phyloP scores from a whole-genome alignment of 148 eudicot genomes.

The Limonium bicolor region DNA sequence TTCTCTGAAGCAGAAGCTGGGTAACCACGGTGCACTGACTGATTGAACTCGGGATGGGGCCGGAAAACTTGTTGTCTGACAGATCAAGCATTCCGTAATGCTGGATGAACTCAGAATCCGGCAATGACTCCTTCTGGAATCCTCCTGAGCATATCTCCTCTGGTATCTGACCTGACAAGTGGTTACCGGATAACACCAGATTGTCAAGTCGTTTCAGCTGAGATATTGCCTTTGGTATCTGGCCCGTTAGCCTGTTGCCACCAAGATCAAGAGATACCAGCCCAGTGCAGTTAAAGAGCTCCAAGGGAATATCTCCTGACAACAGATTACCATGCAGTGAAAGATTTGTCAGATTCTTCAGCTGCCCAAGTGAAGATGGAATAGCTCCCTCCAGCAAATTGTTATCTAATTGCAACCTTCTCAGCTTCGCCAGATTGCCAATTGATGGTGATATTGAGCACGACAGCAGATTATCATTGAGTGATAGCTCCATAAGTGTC shows the following conservation, averaged over 20 bases:
- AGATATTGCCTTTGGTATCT: constrained; percentile 50
- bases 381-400: constrained; percentile 58
- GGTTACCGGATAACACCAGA: constrained; percentile 59
- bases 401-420: constrained; percentile 61
- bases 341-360: constrained; percentile 70
- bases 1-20: constrained; percentile 43
- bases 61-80: constrained; percentile 53
- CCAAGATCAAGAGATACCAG: constrained; percentile 83
- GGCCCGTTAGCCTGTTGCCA: constrained; percentile 47
- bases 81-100: constrained; percentile 95
- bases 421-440: constrained; percentile 29
- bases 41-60: constrained; percentile 64
- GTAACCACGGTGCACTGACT: constrained; percentile 37
- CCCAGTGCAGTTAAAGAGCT: constrained; percentile 47
- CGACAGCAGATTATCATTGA: constrained; percentile 43
- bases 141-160: constrained; percentile 74
- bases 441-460: constrained; percentile 38
- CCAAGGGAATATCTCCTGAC: constrained; percentile 51
- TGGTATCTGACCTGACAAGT: constrained; percentile 62
- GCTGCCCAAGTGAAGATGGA: constrained; percentile 50
- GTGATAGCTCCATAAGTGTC: constrained; percentile 54
- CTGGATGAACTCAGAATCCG: constrained; percentile 77
- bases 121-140: constrained; percentile 60
- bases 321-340: constrained; percentile 66
- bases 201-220: constrained; percentile 52